These are phyloP conservation scores for Sarocladiaceae sp. DNA, from an alignment of 2,329 filamentous ascomycete genomes.

Conservation along the genomic window DNA sequence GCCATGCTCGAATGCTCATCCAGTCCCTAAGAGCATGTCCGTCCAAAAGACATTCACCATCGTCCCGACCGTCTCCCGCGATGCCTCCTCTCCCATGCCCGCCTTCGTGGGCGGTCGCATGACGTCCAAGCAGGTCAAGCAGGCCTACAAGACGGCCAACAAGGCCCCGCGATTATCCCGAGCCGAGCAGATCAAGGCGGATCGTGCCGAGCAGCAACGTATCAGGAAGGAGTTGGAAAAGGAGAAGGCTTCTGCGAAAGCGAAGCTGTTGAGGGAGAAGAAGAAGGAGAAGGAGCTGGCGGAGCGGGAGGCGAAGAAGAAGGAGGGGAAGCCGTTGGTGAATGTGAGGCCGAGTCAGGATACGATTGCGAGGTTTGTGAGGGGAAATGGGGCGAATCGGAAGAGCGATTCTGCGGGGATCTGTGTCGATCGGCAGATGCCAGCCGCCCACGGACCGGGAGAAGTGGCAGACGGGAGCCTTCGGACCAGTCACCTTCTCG, in stretches of 20 bases:
- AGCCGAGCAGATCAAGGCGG: conserved; percentile 31
- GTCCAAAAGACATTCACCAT: conserved; percentile 39
- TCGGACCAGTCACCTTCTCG: too few species aligned
- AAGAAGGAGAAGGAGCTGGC: conserved; percentile 48
- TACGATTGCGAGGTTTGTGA: conserved; percentile 48
- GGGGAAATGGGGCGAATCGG: conserved; percentile 24
- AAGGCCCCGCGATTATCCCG: conserved; percentile 30
- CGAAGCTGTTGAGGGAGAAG: conserved; percentile 44
- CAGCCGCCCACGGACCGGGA: too few species aligned
- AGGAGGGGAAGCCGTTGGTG: conserved; percentile 46
- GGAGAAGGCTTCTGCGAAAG: conserved; percentile 41
- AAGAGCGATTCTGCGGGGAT: conserved; percentile 22
- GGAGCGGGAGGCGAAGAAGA: conserved; percentile 43
- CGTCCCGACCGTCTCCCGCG: conserved; percentile 25
- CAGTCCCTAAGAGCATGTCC: conserved; percentile 22
- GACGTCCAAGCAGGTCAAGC: conserved; percentile 36
- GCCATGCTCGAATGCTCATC: neutral
- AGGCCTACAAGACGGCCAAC: conserved; percentile 30
- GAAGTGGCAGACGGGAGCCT: too few species aligned
- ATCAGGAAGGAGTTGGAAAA: conserved; percentile 46
- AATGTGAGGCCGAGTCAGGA: conserved; percentile 50
- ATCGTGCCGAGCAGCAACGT: conserved; percentile 46
- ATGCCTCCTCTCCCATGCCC: conserved; percentile 13
- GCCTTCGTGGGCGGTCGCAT: conserved; percentile 17
- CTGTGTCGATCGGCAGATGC: too few species aligned